These are phyloP conservation scores for Claviceps sp. DNA, from an alignment of 2,329 filamentous ascomycete genomes.

Conservation along the genomic window DNA sequence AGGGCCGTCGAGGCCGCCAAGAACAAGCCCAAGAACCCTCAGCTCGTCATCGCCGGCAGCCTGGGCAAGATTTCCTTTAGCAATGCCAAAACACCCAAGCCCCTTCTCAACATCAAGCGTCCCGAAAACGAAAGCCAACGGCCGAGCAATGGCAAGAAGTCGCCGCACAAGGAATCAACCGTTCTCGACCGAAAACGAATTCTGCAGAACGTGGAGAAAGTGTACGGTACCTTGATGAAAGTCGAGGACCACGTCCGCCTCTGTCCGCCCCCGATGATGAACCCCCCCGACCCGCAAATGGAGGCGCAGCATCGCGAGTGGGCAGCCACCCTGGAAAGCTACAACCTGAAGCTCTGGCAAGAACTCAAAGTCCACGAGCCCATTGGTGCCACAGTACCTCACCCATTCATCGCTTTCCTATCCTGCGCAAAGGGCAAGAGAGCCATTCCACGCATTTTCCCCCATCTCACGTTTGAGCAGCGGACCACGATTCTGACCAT, in stretches of 20 bases:
- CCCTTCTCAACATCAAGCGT: conserved; percentile 88
- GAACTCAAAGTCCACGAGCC: conserved; percentile 88
- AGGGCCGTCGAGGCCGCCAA: conserved; percentile 94
- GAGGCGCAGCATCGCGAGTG: conserved; percentile 68
- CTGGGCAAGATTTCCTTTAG: conserved; percentile 97
- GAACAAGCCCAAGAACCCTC: conserved; percentile 93
- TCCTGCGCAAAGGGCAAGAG: conserved; percentile 95
- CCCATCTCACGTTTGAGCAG: conserved; percentile 82
- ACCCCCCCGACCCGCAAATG: conserved; percentile 46
- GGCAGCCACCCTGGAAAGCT: conserved; percentile 41
- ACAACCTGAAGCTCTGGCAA: conserved; percentile 73
- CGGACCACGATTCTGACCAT: conserved; percentile 91
- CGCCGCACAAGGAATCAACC: conserved; percentile 15
- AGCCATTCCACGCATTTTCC: conserved; percentile 86
- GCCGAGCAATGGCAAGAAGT: conserved; percentile 34
- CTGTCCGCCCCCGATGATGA: conserved; percentile 51
- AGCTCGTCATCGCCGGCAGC: conserved; percentile 90
- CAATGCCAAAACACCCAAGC: conserved; percentile 94
- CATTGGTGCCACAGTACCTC: conserved; percentile 61
- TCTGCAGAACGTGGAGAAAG: conserved; percentile 73
- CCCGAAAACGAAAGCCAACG: conserved; percentile 52
- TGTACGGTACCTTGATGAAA: conserved; percentile 80
- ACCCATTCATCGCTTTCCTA: conserved; percentile 93
- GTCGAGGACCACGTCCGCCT: conserved; percentile 86
- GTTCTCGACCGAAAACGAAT: conserved; percentile 70